Conservation (phyloP, 805 yeast species). For the Starmerella lactis-condensi region DNA sequence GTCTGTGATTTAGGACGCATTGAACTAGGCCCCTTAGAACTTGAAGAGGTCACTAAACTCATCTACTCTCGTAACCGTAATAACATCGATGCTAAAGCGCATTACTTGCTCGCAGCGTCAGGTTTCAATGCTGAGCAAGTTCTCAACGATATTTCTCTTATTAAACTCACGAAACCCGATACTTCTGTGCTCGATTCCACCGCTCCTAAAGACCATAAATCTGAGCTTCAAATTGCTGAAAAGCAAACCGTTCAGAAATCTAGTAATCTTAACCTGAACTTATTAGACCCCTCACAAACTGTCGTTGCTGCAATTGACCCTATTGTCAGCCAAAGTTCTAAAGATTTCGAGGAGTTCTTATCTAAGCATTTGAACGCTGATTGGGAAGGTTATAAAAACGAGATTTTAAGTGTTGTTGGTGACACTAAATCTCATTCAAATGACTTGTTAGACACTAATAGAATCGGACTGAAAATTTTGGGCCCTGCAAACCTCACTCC, state of each 20-base stretch:
- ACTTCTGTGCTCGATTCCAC: neutral
- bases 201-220: too few species aligned
- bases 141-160: constrained; percentile 30
- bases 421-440: neutral
- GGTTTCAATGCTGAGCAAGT: constrained; percentile 77
- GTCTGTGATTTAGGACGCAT: constrained; percentile 58
- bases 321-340: constrained; percentile 50
- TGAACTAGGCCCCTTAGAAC: constrained; percentile 61
- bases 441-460: neutral
- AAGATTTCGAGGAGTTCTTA: constrained; percentile 65
- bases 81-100: constrained; percentile 31
- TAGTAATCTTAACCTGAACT: neutral
- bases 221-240: neutral
- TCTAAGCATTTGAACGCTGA: constrained; percentile 56
- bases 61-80: constrained; percentile 25
- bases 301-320: constrained; percentile 61
- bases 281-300: neutral
- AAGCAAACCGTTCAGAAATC: neutral
- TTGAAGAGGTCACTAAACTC: constrained; percentile 28
- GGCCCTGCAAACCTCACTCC: constrained; percentile 7
- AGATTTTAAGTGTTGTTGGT: neutral
- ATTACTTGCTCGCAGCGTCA: constrained; percentile 73
- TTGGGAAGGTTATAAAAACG: constrained; percentile 54
- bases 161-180: constrained; percentile 5
- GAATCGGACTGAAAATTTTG: constrained; percentile 2